A percentile compares a stretch with the other conserved stretches of the same genome.
Evolutionary conservation across 768 basidiomycete species (phyloP).

Genomic region (Kwoniella europaea): DNA sequence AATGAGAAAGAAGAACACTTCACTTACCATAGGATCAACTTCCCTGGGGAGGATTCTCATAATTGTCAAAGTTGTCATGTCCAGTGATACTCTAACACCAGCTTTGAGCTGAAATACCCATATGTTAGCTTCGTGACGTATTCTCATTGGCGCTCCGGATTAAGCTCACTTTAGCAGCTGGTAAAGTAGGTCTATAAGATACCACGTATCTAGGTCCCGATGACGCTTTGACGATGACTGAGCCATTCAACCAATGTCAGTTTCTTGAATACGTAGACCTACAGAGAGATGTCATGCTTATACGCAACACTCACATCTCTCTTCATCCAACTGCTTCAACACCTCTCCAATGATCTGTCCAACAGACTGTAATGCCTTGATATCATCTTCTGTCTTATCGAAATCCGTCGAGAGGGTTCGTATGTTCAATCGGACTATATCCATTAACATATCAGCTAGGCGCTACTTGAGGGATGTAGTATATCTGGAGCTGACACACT

Average conservation of each 20-base stretch:
- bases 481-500: too few species aligned
- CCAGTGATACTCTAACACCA: constrained; percentile 92
- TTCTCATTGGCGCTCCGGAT: neutral
- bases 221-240: constrained; percentile 97
- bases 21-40: constrained; percentile 80
- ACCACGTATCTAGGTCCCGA: constrained; percentile 98
- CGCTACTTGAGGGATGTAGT: too few species aligned
- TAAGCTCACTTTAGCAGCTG: constrained; percentile 64
- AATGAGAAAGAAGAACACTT: neutral
- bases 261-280: neutral
- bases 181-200: constrained; percentile 89
- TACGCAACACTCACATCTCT: constrained; percentile 73
- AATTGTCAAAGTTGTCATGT: constrained; percentile 98
- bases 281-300: neutral
- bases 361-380: constrained; percentile 97
- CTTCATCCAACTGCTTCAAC: constrained; percentile 96
- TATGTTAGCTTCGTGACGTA: constrained; percentile 22
- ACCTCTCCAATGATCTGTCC: constrained; percentile 99
- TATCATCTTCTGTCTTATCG: constrained; percentile 96
- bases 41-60: constrained; percentile 98
- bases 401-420: constrained; percentile 87
- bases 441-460: neutral
- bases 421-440: constrained; percentile 82
- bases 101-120: constrained; percentile 74
- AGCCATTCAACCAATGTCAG: constrained; percentile 11